Conservation (phyloP, 495 filamentous ascomycete genomes). For the Xylaria scruposa region DNA sequence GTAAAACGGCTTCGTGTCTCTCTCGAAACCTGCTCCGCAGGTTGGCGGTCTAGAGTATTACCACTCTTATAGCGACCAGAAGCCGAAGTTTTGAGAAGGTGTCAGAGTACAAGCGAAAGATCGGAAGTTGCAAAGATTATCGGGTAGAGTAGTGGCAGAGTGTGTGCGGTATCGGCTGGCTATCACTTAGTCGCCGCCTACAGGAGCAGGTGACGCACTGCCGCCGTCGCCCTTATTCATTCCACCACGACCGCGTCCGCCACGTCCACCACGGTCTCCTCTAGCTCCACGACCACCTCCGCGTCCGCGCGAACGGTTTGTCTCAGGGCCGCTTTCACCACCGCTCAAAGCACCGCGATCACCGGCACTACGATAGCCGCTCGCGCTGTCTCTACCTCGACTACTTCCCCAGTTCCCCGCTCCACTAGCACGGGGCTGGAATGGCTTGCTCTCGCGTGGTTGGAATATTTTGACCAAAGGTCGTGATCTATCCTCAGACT, state of each 20-base stretch:
- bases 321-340: constrained; percentile 82
- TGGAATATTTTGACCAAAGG: constrained; percentile 83
- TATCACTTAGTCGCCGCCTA: constrained; percentile 52
- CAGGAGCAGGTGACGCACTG: constrained; percentile 57
- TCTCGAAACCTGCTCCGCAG: constrained; percentile 35
- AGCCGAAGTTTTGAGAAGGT: constrained; percentile 35
- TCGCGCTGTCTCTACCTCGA: constrained; percentile 61
- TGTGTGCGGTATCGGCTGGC: constrained; percentile 23
- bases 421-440: constrained; percentile 59
- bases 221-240: constrained; percentile 62
- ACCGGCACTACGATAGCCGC: constrained; percentile 71
- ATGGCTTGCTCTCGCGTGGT: constrained; percentile 60
- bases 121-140: constrained; percentile 40
- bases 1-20: constrained; percentile 30
- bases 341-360: constrained; percentile 50
- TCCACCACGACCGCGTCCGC: constrained; percentile 66
- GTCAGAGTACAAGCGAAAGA: constrained; percentile 38
- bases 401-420: constrained; percentile 80
- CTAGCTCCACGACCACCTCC: constrained; percentile 64
- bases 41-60: constrained; percentile 36
- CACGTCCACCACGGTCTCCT: constrained; percentile 59
- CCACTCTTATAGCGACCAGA: constrained; percentile 37
- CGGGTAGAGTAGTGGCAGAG: constrained; percentile 33
- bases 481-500: constrained; percentile 69
- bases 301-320: constrained; percentile 66